Conservation (phyloP, 2,329 filamentous ascomycete species). For the Aspergillus sclerotialis region DNA sequence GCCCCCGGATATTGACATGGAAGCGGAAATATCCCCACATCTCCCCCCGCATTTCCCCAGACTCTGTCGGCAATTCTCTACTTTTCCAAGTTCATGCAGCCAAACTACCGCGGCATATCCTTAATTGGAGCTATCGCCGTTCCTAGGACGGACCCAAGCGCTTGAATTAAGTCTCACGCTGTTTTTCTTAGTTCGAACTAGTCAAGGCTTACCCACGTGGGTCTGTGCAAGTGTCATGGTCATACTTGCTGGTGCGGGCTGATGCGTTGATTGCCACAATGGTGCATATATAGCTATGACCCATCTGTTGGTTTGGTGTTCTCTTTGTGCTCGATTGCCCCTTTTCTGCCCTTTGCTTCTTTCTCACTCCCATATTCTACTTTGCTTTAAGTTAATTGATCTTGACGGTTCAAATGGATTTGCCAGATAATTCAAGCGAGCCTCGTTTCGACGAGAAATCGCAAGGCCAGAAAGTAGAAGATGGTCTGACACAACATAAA, state of each 20-base stretch:
- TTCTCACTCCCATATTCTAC: background rate
- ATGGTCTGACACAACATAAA: conserved; percentile 33
- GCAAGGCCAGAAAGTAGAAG: conserved; percentile 16
- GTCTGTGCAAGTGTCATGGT: too few relatives aligned
- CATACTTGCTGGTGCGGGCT: too few relatives aligned
- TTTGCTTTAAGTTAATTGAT: too few relatives aligned
- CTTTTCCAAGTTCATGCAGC: background rate
- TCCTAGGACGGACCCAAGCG: background rate
- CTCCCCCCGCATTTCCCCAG: background rate
- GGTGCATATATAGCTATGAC: background rate
- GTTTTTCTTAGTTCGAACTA: too few relatives aligned
- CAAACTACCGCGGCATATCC: background rate
- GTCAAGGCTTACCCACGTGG: too few relatives aligned
- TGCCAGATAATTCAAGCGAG: conserved; percentile 11
- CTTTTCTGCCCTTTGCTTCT: background rate
- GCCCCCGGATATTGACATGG: too few relatives aligned
- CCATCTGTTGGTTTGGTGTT: background rate
- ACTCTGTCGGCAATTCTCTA: background rate
- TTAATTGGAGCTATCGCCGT: background rate
- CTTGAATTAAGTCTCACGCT: background rate
- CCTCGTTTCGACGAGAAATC: conserved; percentile 22
- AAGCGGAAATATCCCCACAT: too few relatives aligned
- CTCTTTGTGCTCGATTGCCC: background rate
- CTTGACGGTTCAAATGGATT: conserved; percentile 4
- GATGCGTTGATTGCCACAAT: too few relatives aligned